Evolutionary conservation across 495 filamentous ascomycete genomes (phyloP).

Genomic region (Talaromyces stipitatus): DNA sequence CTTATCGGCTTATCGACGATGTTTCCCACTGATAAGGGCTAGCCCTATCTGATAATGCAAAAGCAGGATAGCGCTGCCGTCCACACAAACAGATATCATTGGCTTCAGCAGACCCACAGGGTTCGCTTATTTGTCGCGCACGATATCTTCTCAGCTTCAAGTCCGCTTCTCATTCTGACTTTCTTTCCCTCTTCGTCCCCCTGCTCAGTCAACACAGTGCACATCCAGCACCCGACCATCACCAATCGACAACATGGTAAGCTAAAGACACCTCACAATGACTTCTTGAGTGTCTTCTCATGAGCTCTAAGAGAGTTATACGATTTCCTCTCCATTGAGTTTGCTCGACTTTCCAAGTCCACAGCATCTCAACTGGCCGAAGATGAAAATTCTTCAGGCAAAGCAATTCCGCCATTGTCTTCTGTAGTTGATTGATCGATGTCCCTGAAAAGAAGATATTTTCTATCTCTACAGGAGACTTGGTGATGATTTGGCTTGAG

Average conservation of each 20-base stretch:
- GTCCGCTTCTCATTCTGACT: conserved; percentile 8
- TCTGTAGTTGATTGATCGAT: conserved; percentile 12
- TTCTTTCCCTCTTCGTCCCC: conserved; percentile 19
- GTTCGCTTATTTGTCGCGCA: conserved; percentile 8
- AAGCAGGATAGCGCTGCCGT: neutral
- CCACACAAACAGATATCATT: neutral
- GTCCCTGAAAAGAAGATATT: conserved; percentile 11
- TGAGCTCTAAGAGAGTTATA: conserved; percentile 30
- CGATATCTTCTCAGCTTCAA: conserved; percentile 1
- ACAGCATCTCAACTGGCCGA: neutral
- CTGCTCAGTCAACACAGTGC: conserved; percentile 25
- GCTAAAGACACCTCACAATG: conserved; percentile 24
- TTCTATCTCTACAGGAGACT: conserved; percentile 22
- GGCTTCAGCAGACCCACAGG: neutral
- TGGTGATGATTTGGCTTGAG: conserved; percentile 83
- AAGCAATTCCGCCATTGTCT: conserved; percentile 34
- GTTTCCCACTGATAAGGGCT: neutral
- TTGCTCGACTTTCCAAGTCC: conserved; percentile 9
- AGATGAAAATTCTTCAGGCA: conserved; percentile 10
- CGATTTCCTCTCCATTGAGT: conserved; percentile 26
- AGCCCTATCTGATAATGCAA: neutral
- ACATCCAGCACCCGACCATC: conserved; percentile 29
- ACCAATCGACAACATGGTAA: conserved; percentile 47
- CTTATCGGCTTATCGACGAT: neutral
- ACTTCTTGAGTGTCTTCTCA: conserved; percentile 20